Percentiles rank a stretch among this genome's conserved stretches.
These are phyloP conservation scores for Citrus mangshanensis DNA, from an alignment of 345 rosid species.

Conservation along the genomic window DNA sequence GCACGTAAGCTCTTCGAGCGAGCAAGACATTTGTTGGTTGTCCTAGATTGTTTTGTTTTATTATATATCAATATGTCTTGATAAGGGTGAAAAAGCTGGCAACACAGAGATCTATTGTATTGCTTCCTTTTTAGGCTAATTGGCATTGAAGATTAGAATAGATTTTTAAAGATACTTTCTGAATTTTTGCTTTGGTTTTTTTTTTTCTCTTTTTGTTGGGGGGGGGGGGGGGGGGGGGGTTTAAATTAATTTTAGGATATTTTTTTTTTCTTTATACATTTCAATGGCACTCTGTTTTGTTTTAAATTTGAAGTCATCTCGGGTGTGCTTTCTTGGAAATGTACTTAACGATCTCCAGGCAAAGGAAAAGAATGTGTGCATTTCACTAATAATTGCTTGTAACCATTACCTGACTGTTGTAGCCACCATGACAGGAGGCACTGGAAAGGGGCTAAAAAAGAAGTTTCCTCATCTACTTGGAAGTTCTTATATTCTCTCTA, in stretches of 20 bases:
- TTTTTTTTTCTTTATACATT: neutral
- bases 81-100: neutral
- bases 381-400: neutral
- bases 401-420: neutral
- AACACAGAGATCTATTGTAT: neutral
- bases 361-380: neutral
- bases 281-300: neutral
- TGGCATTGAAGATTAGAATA: neutral
- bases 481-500: neutral
- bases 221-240: too few species aligned
- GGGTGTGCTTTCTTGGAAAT: neutral
- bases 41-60: neutral
- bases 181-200: neutral
- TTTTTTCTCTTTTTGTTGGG: too few species aligned
- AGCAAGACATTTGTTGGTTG: neutral
- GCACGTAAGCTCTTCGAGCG: neutral
- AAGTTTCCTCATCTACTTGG: neutral
- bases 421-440: neutral
- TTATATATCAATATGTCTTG: neutral
- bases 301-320: neutral
- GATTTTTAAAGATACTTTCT: neutral
- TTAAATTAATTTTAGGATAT: neutral
- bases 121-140: neutral
- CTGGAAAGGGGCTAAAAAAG: neutral
- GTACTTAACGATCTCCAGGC: neutral